Percentiles rank a stretch among this genome's conserved stretches.
These are phyloP conservation scores for Salvia hispanica DNA, from an alignment of 257 asterid species.

Conservation along the genomic window DNA sequence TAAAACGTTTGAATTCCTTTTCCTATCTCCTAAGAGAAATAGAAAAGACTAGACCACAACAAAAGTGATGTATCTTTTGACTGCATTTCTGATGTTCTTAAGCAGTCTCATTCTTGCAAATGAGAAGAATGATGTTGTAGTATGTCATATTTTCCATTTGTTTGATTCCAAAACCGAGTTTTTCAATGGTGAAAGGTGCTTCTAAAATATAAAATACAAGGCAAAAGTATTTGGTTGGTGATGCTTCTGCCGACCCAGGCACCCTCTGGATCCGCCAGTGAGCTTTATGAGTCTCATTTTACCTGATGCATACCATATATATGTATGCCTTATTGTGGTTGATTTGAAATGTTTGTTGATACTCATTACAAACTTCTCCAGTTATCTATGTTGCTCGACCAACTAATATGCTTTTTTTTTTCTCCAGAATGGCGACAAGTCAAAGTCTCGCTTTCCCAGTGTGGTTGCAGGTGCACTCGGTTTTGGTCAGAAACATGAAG, in stretches of 20 bases:
- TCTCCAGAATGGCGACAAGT: constrained; percentile 75
- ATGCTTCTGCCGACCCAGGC: no score
- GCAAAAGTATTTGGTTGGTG: no score
- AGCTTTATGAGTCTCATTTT: background rate
- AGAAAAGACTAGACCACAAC: constrained; percentile 7
- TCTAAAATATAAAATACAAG: no score
- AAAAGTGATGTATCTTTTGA: constrained; percentile 1
- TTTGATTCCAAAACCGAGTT: no score
- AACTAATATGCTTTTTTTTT: constrained; percentile 14
- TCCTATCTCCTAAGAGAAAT: background rate
- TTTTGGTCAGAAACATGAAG: constrained; percentile 94
- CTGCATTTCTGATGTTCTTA: background rate
- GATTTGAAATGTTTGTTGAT: constrained; percentile 5
- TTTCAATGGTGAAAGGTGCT: no score
- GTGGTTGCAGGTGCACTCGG: constrained; percentile 81
- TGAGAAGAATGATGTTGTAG: background rate
- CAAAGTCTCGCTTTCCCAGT: constrained; percentile 80
- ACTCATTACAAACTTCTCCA: constrained; percentile 14
- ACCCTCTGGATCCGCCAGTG: no score
- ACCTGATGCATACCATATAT: constrained; percentile 1
- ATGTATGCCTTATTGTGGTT: background rate
- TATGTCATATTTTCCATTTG: background rate
- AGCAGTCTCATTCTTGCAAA: background rate
- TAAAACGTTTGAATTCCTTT: background rate
- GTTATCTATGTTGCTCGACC: constrained; percentile 17